These are phyloP conservation scores for Globisporangium cylindrosporum DNA, from an alignment of 352 stramenopile species.

Conservation along the genomic window DNA sequence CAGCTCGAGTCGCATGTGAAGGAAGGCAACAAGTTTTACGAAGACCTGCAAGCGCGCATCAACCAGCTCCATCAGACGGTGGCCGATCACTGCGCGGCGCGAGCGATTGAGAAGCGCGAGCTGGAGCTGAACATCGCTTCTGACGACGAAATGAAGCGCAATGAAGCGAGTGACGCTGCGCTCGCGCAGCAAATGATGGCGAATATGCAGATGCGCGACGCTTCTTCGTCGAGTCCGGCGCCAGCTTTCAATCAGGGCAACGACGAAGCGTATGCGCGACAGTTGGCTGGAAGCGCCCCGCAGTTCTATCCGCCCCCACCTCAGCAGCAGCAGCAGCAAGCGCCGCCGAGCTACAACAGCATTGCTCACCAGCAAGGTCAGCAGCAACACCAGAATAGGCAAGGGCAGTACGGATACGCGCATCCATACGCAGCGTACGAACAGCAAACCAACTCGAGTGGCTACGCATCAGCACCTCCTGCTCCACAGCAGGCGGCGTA, in stretches of 20 bases:
- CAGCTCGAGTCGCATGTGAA: constrained; percentile 75
- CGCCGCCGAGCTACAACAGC: constrained; percentile 37
- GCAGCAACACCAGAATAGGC: constrained; percentile 23
- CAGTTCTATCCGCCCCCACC: constrained; percentile 34
- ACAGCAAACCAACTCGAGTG: constrained; percentile 27
- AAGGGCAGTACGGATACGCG: constrained; percentile 7
- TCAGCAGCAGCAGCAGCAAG: constrained; percentile 13
- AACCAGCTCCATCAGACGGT: constrained; percentile 71
- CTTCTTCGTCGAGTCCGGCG: constrained; percentile 3
- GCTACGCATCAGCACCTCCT: constrained; percentile 6
- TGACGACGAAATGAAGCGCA: constrained; percentile 52
- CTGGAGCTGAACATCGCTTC: constrained; percentile 62
- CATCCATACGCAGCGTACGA: constrained; percentile 47
- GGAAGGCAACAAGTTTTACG: constrained; percentile 69
- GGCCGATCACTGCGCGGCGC: constrained; percentile 62
- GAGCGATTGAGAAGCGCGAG: constrained; percentile 69
- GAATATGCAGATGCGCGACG: constrained; percentile 47
- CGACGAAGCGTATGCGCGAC: constrained; percentile 58
- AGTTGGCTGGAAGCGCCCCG: constrained; percentile 42
- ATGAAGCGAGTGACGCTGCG: constrained; percentile 44
- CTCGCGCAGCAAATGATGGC: constrained; percentile 73
- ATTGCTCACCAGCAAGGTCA: constrained; percentile 27
- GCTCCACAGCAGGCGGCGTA: constrained; percentile 20
- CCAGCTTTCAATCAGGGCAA: constrained; percentile 15
- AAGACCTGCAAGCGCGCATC: constrained; percentile 50